Evolutionary conservation across 78 protist genomes (phyloP).

Genomic region (Corallochytrium limacisporum): DNA sequence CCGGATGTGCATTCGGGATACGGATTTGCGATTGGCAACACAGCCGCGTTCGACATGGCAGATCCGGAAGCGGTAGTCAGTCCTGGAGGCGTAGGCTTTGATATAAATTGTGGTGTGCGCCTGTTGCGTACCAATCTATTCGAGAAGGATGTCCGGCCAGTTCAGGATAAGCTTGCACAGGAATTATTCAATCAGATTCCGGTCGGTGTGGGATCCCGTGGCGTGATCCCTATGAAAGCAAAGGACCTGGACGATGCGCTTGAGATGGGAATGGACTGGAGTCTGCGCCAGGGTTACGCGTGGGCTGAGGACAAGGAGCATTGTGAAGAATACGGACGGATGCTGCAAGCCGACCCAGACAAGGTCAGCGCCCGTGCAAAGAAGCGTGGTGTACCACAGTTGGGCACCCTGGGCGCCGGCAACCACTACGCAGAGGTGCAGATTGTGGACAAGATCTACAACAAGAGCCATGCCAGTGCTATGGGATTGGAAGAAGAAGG

Average conservation of each 20-base stretch:
- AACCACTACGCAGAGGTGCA: conserved; percentile 73
- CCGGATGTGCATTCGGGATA: conserved; percentile 83
- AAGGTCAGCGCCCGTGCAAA: conserved; percentile 68
- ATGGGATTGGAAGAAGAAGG: conserved; percentile 58
- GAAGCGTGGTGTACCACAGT: conserved; percentile 81
- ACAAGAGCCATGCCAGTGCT: conserved; percentile 53
- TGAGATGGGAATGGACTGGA: conserved; percentile 80
- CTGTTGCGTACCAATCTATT: conserved; percentile 75
- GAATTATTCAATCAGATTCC: conserved; percentile 75
- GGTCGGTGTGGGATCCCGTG: conserved; percentile 85
- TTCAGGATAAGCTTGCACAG: conserved; percentile 57
- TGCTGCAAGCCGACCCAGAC: conserved; percentile 69
- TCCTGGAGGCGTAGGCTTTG: conserved; percentile 71
- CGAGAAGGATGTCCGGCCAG: conserved; percentile 50
- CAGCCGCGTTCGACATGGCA: conserved; percentile 86
- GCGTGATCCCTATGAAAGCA: conserved; percentile 59
- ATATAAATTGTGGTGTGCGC: conserved; percentile 96
- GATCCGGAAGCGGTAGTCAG: conserved; percentile 75
- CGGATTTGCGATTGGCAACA: conserved; percentile 92
- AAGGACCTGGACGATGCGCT: conserved; percentile 50
- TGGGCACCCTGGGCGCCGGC: conserved; percentile 88
- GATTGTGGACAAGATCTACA: conserved; percentile 79
- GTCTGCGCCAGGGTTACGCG: conserved; percentile 75
- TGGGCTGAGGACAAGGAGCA: conserved; percentile 94
- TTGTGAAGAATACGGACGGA: conserved; percentile 87